Base-by-base conservation (phyloP, 75 land plant genomes). In the Adiantum capillusveneris region DNA sequence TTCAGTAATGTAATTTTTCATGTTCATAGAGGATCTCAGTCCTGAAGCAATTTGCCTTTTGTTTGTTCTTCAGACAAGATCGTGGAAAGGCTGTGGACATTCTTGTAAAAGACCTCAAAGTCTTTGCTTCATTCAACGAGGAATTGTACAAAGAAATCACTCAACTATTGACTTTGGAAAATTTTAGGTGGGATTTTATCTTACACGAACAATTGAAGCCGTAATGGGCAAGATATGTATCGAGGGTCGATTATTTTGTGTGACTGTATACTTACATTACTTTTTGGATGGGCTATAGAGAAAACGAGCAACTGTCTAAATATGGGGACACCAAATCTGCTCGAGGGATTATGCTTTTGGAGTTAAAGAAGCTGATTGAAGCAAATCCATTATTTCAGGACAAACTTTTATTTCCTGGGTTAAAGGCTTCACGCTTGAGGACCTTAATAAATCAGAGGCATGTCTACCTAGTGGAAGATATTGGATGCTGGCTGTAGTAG, bases 291-390 rank as follows among this genome's bases (percentile, higher is more conserved):
- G 22, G 7, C 3, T 25, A 34, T 63, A 82, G 85, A 70, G 81
- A 86, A 53, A 83, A 86, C 60, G 87, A 83, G 54, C 90, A 86
- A 43, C 62, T 86, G 20, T 74, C 87, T 0, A 83, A 77, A 63
- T 86, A 86, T 71, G 80, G 90, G 44, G 90, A 86, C 65, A 72
- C 90, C 18, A 86, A 80, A 63, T 77, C 84, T n/a, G 90, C 90
- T 19, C 74, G 90, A 65, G 71, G 70, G 19, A 75, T 83, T 22
- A 80, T 86, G 90, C 55, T 86, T 31, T 19, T 75, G 48, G 90
- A 86, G 64, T 75, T 86, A 18, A 79, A 83, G 64, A 85, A 82
- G 69, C 68, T 85, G 27, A 73, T 85, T 63, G 88, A 84, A 60
- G 88, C 85, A 44, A 84, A 86, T 83, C 86, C 90, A 2, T 70